A percentile compares a stretch with the other conserved stretches of the same genome.
These are phyloP conservation scores for Stachybotrys chartarum DNA, from an alignment of 2,329 filamentous ascomycete species.

Conservation along the genomic window DNA sequence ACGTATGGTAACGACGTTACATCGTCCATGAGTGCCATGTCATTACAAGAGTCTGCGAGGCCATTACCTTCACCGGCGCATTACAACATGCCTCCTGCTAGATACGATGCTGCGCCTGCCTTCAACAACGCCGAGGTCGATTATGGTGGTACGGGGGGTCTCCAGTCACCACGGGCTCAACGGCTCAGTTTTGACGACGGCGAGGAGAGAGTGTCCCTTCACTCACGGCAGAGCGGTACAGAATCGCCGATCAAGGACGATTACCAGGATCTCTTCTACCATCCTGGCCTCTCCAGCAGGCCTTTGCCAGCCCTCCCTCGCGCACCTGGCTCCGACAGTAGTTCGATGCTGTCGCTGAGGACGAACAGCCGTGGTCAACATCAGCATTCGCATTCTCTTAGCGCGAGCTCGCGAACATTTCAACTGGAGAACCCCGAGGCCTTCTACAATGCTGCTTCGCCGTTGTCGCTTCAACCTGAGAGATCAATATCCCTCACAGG, in stretches of 20 bases:
- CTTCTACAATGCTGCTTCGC: slow-evolving; percentile 32
- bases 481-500: slow-evolving; percentile 78
- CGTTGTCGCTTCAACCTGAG: slow-evolving; percentile 42
- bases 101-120: slow-evolving; percentile 26
- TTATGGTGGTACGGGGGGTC: slow-evolving; percentile 81
- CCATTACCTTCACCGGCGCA: slow-evolving; percentile 40
- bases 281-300: slow-evolving; percentile 66
- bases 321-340: slow-evolving; percentile 54
- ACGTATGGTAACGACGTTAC: slow-evolving; percentile 42
- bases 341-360: slow-evolving; percentile 41
- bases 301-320: slow-evolving; percentile 58
- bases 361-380: slow-evolving; percentile 28
- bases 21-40: slow-evolving; percentile 29
- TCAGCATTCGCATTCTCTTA: slow-evolving; percentile 32
- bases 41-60: slow-evolving; percentile 36
- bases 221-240: slow-evolving; percentile 50
- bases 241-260: slow-evolving; percentile 65
- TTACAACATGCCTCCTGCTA: slow-evolving; percentile 15
- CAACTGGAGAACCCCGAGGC: slow-evolving; percentile 40
- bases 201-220: slow-evolving; percentile 63
- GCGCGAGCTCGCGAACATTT: slow-evolving; percentile 34
- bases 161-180: slow-evolving; percentile 66
- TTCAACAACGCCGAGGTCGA: slow-evolving; percentile 67
- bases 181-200: slow-evolving; percentile 88
- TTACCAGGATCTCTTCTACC: slow-evolving; percentile 88